phyloP scores from a whole-genome alignment of 2,329 filamentous ascomycete genomes.

The Ophiosphaerella narmari region DNA sequence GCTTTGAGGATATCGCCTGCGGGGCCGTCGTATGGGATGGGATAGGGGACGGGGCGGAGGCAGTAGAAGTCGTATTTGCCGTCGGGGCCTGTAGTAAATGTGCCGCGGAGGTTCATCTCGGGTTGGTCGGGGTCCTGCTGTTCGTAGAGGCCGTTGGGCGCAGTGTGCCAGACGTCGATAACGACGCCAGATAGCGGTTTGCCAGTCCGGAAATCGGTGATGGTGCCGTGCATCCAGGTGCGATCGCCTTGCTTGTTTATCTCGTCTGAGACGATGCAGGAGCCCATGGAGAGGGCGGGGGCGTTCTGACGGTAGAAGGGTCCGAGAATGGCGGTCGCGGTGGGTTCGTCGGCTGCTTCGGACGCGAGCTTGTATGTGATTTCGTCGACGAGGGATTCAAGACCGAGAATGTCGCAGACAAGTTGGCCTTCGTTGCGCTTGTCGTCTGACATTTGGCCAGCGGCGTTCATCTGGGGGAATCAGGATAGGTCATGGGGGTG shows the following conservation, averaged over 20 bases:
- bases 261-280: constrained; percentile 63
- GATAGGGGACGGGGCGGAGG: constrained; percentile 54
- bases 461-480: constrained; percentile 58
- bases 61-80: constrained; percentile 63
- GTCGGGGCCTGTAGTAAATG: constrained; percentile 68
- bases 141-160: constrained; percentile 70
- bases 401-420: constrained; percentile 62
- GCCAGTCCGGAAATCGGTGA: constrained; percentile 63
- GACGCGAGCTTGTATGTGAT: constrained; percentile 72
- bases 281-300: constrained; percentile 71
- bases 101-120: constrained; percentile 75
- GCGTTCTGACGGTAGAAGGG: constrained; percentile 82
- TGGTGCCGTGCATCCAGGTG: constrained; percentile 67
- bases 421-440: constrained; percentile 68
- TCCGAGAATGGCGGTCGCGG: constrained; percentile 78
- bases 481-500: neutral
- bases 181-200: constrained; percentile 67
- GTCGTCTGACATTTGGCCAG: constrained; percentile 65
- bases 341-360: constrained; percentile 57
- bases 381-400: constrained; percentile 72
- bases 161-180: constrained; percentile 81
- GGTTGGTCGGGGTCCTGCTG: constrained; percentile 73
- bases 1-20: constrained; percentile 62
- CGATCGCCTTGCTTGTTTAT: constrained; percentile 55
- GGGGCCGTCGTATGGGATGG: constrained; percentile 62